Conservation (phyloP, 1,284 basidiomycete genomes). For the Cutaneotrichosporon curvatum region DNA sequence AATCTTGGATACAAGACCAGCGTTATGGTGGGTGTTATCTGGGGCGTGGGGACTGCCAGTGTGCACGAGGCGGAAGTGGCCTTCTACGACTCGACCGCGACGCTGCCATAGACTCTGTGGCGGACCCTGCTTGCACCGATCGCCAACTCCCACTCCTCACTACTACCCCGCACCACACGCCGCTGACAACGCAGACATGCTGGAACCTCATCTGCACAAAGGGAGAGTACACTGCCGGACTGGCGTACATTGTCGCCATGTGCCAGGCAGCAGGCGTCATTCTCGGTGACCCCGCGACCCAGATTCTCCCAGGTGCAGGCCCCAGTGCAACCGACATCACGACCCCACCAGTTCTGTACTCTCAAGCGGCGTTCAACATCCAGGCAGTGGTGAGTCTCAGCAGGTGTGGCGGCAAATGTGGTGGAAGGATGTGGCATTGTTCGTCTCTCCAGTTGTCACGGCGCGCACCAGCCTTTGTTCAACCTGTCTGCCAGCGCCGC, state of each 20-base stretch:
- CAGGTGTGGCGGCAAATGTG: too few species aligned
- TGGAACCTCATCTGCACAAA: slow-evolving; percentile 4
- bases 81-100: too few species aligned
- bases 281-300: neutral
- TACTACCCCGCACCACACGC: too few species aligned
- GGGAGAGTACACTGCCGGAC: neutral
- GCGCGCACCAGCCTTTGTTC: too few species aligned
- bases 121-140: too few species aligned
- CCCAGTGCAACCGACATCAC: neutral
- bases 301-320: neutral
- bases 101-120: too few species aligned
- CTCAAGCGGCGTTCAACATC: slow-evolving; percentile 4
- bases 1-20: neutral
- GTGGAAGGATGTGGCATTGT: too few species aligned
- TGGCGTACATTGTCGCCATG: neutral
- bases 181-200: slow-evolving; percentile 6
- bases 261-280: neutral
- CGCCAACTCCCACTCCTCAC: too few species aligned
- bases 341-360: slow-evolving; percentile 4
- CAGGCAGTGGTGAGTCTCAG: slow-evolving; percentile 6
- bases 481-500: too few species aligned
- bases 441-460: too few species aligned
- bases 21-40: slow-evolving; percentile 2
- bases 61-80: too few species aligned
- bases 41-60: too few species aligned